A percentile compares a stretch with the other conserved stretches of the same genome.
These are phyloP conservation scores for Rutstroemia sp. DNA, from an alignment of 2,329 filamentous ascomycete species.

Conservation along the genomic window DNA sequence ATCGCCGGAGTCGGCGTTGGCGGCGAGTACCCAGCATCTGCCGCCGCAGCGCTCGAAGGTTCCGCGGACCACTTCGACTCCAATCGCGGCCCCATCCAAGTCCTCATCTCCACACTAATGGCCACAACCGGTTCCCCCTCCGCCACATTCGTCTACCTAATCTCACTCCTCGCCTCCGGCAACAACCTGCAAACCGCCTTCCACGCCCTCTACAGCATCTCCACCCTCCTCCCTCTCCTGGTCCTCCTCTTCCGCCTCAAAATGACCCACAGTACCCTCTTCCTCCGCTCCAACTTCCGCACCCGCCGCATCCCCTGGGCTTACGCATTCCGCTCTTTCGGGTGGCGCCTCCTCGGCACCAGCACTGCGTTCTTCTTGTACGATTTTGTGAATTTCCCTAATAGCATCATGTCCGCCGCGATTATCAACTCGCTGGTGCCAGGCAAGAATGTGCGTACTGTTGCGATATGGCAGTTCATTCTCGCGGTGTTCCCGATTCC, in stretches of 20 bases:
- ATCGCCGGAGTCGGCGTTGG: slow-evolving; percentile 33
- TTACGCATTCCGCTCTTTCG: neutral
- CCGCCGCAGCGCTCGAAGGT: slow-evolving; percentile 32
- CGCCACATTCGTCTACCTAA: slow-evolving; percentile 14
- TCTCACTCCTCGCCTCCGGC: slow-evolving; percentile 30
- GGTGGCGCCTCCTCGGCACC: slow-evolving; percentile 21
- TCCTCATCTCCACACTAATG: slow-evolving; percentile 1
- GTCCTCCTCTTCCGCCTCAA: slow-evolving; percentile 30
- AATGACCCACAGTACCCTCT: slow-evolving; percentile 21
- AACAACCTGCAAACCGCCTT: slow-evolving; percentile 28
- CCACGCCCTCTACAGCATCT: slow-evolving; percentile 29
- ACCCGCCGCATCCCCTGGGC: neutral
- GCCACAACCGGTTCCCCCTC: slow-evolving; percentile 1
- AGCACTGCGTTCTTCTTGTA: slow-evolving; percentile 32
- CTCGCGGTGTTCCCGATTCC: slow-evolving; percentile 30
- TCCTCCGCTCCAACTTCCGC: neutral
- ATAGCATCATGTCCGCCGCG: slow-evolving; percentile 31
- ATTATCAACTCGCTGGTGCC: slow-evolving; percentile 30
- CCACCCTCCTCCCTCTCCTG: slow-evolving; percentile 28
- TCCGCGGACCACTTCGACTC: slow-evolving; percentile 23
- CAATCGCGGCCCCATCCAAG: neutral
- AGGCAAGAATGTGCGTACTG: slow-evolving; percentile 28
- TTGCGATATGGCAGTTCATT: slow-evolving; percentile 31
- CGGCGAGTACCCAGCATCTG: slow-evolving; percentile 33
- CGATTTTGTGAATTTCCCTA: slow-evolving; percentile 33